phyloP scores from a whole-genome alignment of 116 monocot species.

The Phalaenopsis hybrid region DNA sequence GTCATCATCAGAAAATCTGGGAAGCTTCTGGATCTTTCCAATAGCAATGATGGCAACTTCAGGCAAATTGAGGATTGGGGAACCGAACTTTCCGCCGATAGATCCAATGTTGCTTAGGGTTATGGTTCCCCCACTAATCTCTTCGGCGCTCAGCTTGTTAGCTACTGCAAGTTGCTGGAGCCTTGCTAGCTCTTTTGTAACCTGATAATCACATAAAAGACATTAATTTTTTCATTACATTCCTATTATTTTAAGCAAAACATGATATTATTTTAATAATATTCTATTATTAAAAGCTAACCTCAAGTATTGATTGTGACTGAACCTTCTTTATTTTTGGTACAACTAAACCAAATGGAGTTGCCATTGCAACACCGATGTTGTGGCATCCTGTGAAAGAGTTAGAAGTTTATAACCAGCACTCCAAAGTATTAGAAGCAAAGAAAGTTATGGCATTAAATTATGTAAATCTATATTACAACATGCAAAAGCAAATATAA shows the following conservation, averaged over 20 bases:
- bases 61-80: constrained; percentile 79
- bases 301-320: constrained; percentile 81
- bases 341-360: constrained; percentile 79
- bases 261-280: too few relatives aligned
- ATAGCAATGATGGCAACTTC: constrained; percentile 90
- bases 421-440: neutral
- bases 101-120: constrained; percentile 95
- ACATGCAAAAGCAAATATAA: neutral
- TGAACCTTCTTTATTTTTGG: constrained; percentile 95
- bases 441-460: neutral
- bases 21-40: constrained; percentile 77
- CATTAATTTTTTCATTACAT: too few relatives aligned
- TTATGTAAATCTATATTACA: neutral
- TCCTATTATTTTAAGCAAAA: too few relatives aligned
- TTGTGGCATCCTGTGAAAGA: constrained; percentile 59
- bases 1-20: constrained; percentile 61
- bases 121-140: constrained; percentile 79
- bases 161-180: constrained; percentile 64
- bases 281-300: constrained; percentile 13
- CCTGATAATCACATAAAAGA: constrained; percentile 26
- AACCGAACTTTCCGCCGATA: constrained; percentile 87
- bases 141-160: constrained; percentile 72
- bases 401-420: neutral
- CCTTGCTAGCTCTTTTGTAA: constrained; percentile 73
- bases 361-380: constrained; percentile 95